A percentile compares a stretch with the other conserved stretches of the same genome.
These are phyloP conservation scores for Hortiboletus flavorubellus DNA, from an alignment of 768 basidiomycete genomes.

Conservation along the genomic window DNA sequence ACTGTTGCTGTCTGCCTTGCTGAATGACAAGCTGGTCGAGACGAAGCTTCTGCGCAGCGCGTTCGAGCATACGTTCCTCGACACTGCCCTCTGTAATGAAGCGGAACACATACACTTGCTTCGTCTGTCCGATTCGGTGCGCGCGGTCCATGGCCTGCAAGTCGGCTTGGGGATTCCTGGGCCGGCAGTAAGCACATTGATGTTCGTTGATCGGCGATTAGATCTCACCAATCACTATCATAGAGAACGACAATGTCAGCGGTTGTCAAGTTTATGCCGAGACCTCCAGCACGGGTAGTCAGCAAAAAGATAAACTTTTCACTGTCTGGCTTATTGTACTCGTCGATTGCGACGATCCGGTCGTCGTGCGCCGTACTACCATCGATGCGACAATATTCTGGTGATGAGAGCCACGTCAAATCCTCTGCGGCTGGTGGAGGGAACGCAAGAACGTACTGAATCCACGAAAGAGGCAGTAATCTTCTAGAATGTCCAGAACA, in stretches of 20 bases:
- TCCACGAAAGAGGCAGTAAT: conserved; percentile 89
- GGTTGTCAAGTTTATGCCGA: conserved; percentile 94
- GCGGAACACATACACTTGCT: conserved; percentile 85
- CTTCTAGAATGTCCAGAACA: conserved; percentile 93
- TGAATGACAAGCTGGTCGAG: conserved; percentile 97
- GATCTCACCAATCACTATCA: conserved; percentile 88
- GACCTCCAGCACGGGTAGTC: conserved; percentile 93
- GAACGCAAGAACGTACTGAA: conserved; percentile 59
- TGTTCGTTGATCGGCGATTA: background rate
- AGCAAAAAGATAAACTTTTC: conserved; percentile 97
- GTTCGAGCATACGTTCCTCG: conserved; percentile 88
- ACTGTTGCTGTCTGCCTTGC: conserved; percentile 81
- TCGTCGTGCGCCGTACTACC: conserved; percentile 96
- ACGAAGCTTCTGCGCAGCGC: conserved; percentile 90
- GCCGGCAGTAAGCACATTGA: background rate
- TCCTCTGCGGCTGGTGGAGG: background rate
- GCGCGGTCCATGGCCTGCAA: conserved; percentile 98
- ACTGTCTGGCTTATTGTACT: conserved; percentile 91
- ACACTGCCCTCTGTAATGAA: conserved; percentile 85
- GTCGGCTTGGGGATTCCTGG: conserved; percentile 97
- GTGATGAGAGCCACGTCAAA: conserved; percentile 1
- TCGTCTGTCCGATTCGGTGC: conserved; percentile 93
- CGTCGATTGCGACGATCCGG: conserved; percentile 93
- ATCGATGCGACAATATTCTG: conserved; percentile 96
- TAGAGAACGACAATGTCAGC: conserved; percentile 96